phyloP scores from a whole-genome alignment of 345 rosid genomes.

The Camelina hispida region DNA sequence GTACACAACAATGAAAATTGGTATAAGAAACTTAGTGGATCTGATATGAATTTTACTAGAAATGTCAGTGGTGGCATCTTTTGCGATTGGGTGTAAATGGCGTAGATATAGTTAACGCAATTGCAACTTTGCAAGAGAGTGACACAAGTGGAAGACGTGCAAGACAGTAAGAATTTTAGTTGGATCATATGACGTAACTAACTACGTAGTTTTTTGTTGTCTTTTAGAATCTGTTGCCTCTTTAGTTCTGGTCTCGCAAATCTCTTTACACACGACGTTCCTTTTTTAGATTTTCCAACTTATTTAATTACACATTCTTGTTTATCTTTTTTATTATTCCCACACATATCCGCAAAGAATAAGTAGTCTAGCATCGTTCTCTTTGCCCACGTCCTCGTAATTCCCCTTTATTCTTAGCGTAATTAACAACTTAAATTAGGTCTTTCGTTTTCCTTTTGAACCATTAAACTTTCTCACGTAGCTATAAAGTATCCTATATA shows the following conservation, averaged over 20 bases:
- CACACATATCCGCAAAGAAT: not conserved
- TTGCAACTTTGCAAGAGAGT: conserved; percentile 2
- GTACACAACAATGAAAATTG: not conserved
- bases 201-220: not conserved
- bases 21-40: not conserved
- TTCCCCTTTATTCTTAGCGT: not conserved
- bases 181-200: conserved; percentile 23
- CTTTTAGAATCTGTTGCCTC: conserved; percentile 5
- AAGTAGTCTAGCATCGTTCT: conserved; percentile 22
- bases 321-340: not conserved
- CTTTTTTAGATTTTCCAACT: conserved; percentile 16
- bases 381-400: conserved; percentile 3
- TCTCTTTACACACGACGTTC: conserved; percentile 26
- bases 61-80: conserved; percentile 16
- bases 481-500: conserved; percentile 12
- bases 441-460: conserved; percentile 8
- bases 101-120: not conserved
- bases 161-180: conserved; percentile 17
- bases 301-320: not conserved
- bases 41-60: not conserved
- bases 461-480: conserved; percentile 26
- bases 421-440: not conserved
- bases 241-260: conserved; percentile 9
- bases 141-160: conserved; percentile 29
- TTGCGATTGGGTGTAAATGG: conserved; percentile 19